Percentiles rank a stretch among this genome's conserved stretches.
Conservation (phyloP, 768 basidiomycete species). For the Boletus patriciae region DNA sequence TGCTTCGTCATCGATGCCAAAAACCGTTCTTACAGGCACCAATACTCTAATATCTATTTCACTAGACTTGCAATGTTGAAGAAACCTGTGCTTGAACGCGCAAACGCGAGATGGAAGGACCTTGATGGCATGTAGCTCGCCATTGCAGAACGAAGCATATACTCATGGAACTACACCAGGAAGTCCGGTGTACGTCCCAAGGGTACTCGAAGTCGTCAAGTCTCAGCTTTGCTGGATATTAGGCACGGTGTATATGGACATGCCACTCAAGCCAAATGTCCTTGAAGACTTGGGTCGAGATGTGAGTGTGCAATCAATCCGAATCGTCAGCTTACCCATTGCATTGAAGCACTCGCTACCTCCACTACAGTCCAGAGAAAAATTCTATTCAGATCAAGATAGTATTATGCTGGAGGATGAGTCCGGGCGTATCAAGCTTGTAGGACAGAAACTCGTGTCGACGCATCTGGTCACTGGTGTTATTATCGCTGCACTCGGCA, state of each 20-base stretch:
- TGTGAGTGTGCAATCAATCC: slow-evolving; percentile 48
- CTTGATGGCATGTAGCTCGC: slow-evolving; percentile 38
- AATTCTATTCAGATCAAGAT: slow-evolving; percentile 78
- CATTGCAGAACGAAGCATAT: neutral
- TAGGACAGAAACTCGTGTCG: slow-evolving; percentile 66
- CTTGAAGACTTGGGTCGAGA: slow-evolving; percentile 92
- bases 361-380: slow-evolving; percentile 71
- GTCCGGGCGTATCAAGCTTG: slow-evolving; percentile 85
- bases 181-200: slow-evolving; percentile 65
- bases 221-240: slow-evolving; percentile 86
- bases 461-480: slow-evolving; percentile 84
- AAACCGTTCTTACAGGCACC: slow-evolving; percentile 60
- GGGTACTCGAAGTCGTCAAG: slow-evolving; percentile 85
- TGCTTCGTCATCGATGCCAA: slow-evolving; percentile 44
- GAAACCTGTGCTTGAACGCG: slow-evolving; percentile 47
- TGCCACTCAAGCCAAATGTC: slow-evolving; percentile 99
- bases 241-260: slow-evolving; percentile 97
- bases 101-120: slow-evolving; percentile 50
- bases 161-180: slow-evolving; percentile 42
- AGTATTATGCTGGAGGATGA: slow-evolving; percentile 93
- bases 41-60: slow-evolving; percentile 76
- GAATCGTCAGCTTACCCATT: slow-evolving; percentile 2
- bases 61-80: slow-evolving; percentile 53
- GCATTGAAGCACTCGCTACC: slow-evolving; percentile 77
- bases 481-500: slow-evolving; percentile 85